These are phyloP conservation scores for Ustilago lituana DNA, from an alignment of 1,284 basidiomycete species.

Conservation along the genomic window DNA sequence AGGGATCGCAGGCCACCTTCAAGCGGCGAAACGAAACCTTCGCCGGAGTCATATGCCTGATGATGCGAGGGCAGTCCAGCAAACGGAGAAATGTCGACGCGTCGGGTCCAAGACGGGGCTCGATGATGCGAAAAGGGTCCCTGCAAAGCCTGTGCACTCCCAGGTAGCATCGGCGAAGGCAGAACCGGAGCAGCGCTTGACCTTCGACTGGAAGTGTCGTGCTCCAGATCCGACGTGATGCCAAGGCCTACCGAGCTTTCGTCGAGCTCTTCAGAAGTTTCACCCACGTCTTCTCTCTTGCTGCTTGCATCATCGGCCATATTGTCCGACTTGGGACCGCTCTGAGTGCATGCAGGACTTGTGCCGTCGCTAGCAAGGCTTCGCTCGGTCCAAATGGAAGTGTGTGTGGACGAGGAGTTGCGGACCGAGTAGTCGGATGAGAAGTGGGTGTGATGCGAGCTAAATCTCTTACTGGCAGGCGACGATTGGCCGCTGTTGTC, in stretches of 20 bases:
- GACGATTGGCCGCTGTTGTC: conserved; percentile 13
- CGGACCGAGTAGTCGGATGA: conserved; percentile 36
- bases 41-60: neutral
- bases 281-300: neutral
- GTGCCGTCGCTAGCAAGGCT: conserved; percentile 38
- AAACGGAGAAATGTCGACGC: conserved; percentile 19
- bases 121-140: conserved; percentile 53
- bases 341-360: conserved; percentile 36
- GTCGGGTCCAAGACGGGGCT: conserved; percentile 47
- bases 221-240: conserved; percentile 42
- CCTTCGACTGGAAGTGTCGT: conserved; percentile 21
- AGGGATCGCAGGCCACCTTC: conserved; percentile 7
- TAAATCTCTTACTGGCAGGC: conserved; percentile 19
- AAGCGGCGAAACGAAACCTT: neutral
- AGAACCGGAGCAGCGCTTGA: conserved; percentile 23
- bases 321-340: conserved; percentile 13
- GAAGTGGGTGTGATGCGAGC: conserved; percentile 23
- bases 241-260: conserved; percentile 40
- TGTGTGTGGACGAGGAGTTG: conserved; percentile 36
- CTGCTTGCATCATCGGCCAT: neutral
- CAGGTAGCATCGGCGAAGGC: conserved; percentile 15
- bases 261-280: conserved; percentile 38
- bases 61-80: conserved; percentile 3
- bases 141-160: conserved; percentile 18
- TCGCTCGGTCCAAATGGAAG: conserved; percentile 41